Evolutionary conservation across 768 basidiomycete genomes (phyloP), one percentile per base, ranked within the genome.

Genomic region (Ramaria sp.): DNA sequence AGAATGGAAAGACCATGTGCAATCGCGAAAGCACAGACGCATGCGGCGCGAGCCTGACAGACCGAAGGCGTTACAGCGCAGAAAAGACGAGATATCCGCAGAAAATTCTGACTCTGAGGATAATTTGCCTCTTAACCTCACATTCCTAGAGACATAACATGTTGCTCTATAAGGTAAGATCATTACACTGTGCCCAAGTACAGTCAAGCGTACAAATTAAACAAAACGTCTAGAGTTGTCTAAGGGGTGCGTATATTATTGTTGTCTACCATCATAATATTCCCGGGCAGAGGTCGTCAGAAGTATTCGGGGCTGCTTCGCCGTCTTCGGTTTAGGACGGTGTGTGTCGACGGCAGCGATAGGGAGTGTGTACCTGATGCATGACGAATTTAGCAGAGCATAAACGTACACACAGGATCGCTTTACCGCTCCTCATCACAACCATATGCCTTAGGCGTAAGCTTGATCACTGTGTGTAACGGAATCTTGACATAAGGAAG

Each of bases 401-500:
- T 34, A 16, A 34, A 50, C n/a, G 6, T 18, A 52, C n/a, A 32
- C 25, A 7, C 1, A 12, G 27, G 8, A 12, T 16, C 55, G n/a
- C 50, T 72, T 45, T 54, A 85, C 87, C 94, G 77, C 66, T 94
- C 93, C 66, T 99, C 96, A 66, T 98, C 93, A 71, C 95, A 98
- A 37, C 96, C 96, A 66, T 98, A 99, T 1, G 96, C 96, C 65
- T 90, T 93, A 9, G 96, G 96, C 0, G 95, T 98, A 44, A 99
- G 77, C 70, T 98, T 98, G 68, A 99, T 96, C 36, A 99, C 86
- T 0, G 95, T 99, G 65, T 99, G 96, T 54, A 95, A 69, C 0
- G 93, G 93, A 44, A 97, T 93, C 72, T 94, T 95, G 74, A 98
- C 89, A 66, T 99, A 99, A 1, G 96, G 96, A 32, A 99, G 75